Evolutionary conservation across 495 filamentous ascomycete genomes (phyloP), one percentile per base, ranked within the genome.

Genomic region (Aspergillus kassunensis): DNA sequence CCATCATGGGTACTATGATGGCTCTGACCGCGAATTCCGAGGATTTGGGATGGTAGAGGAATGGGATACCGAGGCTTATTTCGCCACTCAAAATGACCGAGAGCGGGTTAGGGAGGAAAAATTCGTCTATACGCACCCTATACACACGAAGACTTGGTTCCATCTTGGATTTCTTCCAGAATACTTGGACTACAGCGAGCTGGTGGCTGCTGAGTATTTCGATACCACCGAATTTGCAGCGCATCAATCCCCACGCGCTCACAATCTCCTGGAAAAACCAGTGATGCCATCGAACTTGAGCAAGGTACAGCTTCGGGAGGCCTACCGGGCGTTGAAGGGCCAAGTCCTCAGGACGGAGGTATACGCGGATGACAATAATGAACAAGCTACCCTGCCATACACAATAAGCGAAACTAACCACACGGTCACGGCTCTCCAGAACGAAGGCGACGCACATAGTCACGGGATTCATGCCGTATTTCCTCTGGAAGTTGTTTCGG

Each of bases 1-100:
- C 16, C 49, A 44, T 20, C 10, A 52, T 44, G 49, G 49, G 10
- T 44, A 35, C 40, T 52, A 34, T 11, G 49, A 52, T 18, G 23
- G 23, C 16, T 1, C 4, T 16, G 49, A 52, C 1, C n/a, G 49
- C 2, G 24, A 52, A 19, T 52, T 52, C 19, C 49, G 40, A 12
- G 49, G 49, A 1, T 52, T 52, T 16, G 16, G 27, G 3, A 43
- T 44, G 37, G 49, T 52, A 3, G 49, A 52, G 24, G 23, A 25
- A 7, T 52, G 37, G 36, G 49, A 44, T 13, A n/a, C n/a, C n/a
- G 20, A n/a, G 3, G 49, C 44, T 11, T 37, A 25, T 7, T 24
- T 44, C 9, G 15, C 5, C 33, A 11, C 21, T 30, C 11, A 12
- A 6, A 16, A 18, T 9, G 20, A 4, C 16, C 24, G 24, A 4